Conservation (phyloP, 768 basidiomycete species). For the Boletus reticuloceps region DNA sequence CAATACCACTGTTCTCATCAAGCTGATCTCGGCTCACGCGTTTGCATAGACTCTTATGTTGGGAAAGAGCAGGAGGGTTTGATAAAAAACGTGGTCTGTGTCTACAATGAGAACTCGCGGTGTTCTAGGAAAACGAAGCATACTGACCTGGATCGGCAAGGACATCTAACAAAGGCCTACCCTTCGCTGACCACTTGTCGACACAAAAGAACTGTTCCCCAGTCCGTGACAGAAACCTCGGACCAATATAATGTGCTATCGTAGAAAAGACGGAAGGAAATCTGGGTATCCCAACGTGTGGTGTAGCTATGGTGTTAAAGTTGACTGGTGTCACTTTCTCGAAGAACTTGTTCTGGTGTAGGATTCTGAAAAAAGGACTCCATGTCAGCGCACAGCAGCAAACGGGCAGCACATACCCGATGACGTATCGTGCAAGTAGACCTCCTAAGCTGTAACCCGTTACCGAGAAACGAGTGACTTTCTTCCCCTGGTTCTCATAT, state of each 20-base stretch:
- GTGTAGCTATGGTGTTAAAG: conserved; percentile 83
- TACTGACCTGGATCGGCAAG: conserved; percentile 74
- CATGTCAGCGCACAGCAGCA: background rate
- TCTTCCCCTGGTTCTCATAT: conserved; percentile 50
- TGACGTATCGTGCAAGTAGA: conserved; percentile 72
- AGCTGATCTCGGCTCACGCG: conserved; percentile 43
- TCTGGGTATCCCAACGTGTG: conserved; percentile 72
- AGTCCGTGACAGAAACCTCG: conserved; percentile 70
- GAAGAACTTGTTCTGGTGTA: conserved; percentile 71
- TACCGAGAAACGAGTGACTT: conserved; percentile 67
- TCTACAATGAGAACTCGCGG: background rate
- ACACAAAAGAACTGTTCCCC: conserved; percentile 75
- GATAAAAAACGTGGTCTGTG: conserved; percentile 71
- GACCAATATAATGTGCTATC: conserved; percentile 55
- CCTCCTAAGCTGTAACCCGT: conserved; percentile 84
- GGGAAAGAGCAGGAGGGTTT: conserved; percentile 64
- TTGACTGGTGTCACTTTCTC: conserved; percentile 67
- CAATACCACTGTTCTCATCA: background rate
- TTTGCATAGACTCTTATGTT: conserved; percentile 80
- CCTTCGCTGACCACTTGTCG: conserved; percentile 70
- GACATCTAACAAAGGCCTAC: conserved; percentile 66
- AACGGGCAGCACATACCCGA: conserved; percentile 49
- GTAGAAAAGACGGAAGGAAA: conserved; percentile 60
- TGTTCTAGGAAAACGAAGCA: background rate
- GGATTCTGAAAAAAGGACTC: conserved; percentile 40